Percentiles rank a stretch among this genome's conserved stretches.
phyloP scores from a whole-genome alignment of 352 stramenopile species.

The Phytophthora brassicae region DNA sequence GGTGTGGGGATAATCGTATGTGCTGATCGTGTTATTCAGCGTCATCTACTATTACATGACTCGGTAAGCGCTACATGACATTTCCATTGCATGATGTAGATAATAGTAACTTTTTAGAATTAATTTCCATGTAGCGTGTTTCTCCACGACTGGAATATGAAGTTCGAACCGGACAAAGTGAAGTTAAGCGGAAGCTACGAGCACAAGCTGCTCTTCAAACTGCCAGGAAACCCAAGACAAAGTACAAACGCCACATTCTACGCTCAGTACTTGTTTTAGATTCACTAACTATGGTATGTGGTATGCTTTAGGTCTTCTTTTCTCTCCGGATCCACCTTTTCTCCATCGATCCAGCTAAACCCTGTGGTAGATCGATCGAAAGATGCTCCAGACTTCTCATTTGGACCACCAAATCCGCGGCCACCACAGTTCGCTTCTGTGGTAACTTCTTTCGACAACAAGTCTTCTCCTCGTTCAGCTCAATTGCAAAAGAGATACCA shows the following conservation, averaged over 20 bases:
- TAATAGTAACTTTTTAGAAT: too few relatives aligned
- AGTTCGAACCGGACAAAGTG: constrained; percentile 54
- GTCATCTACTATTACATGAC: constrained; percentile 49
- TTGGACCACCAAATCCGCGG: constrained; percentile 24
- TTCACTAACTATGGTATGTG: background rate
- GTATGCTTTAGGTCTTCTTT: constrained; percentile 33
- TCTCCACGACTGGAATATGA: constrained; percentile 38
- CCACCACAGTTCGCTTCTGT: constrained; percentile 11
- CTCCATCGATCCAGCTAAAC: constrained; percentile 41
- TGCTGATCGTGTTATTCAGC: constrained; percentile 45
- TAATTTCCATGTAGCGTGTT: background rate
- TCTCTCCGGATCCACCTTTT: constrained; percentile 41
- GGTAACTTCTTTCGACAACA: background rate
- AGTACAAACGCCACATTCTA: constrained; percentile 22
- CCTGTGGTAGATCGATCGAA: constrained; percentile 32
- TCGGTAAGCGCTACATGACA: too few relatives aligned
- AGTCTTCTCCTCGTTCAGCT: constrained; percentile 17
- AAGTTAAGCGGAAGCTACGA: constrained; percentile 47
- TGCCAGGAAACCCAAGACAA: constrained; percentile 9
- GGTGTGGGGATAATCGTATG: constrained; percentile 61
- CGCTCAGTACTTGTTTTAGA: background rate
- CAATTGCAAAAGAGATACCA: constrained; percentile 22
- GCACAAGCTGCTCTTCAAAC: constrained; percentile 26
- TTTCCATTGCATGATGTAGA: too few relatives aligned
- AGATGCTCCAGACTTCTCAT: constrained; percentile 35